These are phyloP conservation scores for Cystoisospora suis DNA, from an alignment of 169 alveolate species.

Conservation along the genomic window DNA sequence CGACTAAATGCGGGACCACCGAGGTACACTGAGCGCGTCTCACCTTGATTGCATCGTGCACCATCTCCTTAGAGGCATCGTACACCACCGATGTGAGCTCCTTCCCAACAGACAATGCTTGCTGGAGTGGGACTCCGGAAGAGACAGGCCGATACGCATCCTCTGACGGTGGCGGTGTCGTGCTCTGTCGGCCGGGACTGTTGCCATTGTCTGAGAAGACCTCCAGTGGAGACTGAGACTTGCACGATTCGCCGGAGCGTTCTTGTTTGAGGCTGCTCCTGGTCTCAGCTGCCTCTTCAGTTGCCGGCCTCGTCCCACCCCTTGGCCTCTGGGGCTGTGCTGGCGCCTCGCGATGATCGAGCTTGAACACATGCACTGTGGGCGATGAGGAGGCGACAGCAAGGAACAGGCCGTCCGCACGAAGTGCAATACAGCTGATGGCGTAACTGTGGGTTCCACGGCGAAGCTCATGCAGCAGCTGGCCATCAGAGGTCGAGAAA, in stretches of 20 bases:
- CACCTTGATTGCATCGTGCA: slow-evolving; percentile 59
- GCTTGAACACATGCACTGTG: slow-evolving; percentile 58
- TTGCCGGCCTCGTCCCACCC: not conserved
- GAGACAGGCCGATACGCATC: not conserved
- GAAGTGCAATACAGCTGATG: slow-evolving; percentile 43
- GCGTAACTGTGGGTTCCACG: slow-evolving; percentile 60
- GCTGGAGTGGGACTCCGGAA: slow-evolving; percentile 36
- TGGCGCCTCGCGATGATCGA: not conserved
- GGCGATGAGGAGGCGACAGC: slow-evolving; percentile 66
- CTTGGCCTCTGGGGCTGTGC: not conserved
- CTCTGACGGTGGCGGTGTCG: not conserved
- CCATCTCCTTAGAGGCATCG: slow-evolving; percentile 58
- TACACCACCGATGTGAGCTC: slow-evolving; percentile 53
- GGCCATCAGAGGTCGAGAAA: slow-evolving; percentile 66
- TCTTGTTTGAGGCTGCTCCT: not conserved
- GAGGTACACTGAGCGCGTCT: not conserved
- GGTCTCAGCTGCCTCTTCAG: not conserved
- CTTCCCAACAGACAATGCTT: slow-evolving; percentile 28
- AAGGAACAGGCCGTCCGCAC: slow-evolving; percentile 45
- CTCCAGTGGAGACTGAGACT: not conserved
- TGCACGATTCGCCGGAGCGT: not conserved
- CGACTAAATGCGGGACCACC: not conserved
- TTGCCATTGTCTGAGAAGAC: not conserved
- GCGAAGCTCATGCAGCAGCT: slow-evolving; percentile 67
- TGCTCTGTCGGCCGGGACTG: not conserved